Evolutionary conservation across 2,329 filamentous ascomycete species (phyloP).

Genomic region (Colletotrichum sp.): DNA sequence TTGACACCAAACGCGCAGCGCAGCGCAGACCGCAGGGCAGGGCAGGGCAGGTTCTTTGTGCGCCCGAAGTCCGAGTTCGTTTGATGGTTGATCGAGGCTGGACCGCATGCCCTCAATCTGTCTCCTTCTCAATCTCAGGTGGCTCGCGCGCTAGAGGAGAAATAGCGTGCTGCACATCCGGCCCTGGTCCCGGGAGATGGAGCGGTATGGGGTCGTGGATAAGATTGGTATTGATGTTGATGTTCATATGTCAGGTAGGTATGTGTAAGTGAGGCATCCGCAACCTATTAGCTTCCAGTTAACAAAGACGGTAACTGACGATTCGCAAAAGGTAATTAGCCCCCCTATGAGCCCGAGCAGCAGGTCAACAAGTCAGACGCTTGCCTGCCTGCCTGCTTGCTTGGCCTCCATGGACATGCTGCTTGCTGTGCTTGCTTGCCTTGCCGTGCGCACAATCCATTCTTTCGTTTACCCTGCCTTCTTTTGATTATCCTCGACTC

Average conservation of each 20-base stretch:
- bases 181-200: not conserved
- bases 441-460: not conserved
- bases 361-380: not conserved
- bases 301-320: not conserved
- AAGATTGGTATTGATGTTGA: not conserved
- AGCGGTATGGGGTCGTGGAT: not conserved
- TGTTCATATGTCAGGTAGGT: not conserved
- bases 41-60: not conserved
- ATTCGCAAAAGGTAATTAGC: not conserved
- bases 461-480: constrained; percentile 4
- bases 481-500: not conserved
- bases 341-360: not conserved
- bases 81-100: constrained; percentile 5
- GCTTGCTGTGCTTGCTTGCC: not conserved
- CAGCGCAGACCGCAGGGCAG: not conserved
- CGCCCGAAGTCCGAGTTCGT: constrained; percentile 3
- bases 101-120: not conserved
- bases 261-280: not conserved
- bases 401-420: not conserved
- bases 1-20: constrained; percentile 8
- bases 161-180: not conserved
- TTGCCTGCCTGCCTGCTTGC: not conserved
- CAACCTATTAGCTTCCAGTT: not conserved
- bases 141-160: not conserved
- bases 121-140: not conserved